phyloP scores from a whole-genome alignment of 495 filamentous ascomycete species.

The Thermothielavioides terrestris region DNA sequence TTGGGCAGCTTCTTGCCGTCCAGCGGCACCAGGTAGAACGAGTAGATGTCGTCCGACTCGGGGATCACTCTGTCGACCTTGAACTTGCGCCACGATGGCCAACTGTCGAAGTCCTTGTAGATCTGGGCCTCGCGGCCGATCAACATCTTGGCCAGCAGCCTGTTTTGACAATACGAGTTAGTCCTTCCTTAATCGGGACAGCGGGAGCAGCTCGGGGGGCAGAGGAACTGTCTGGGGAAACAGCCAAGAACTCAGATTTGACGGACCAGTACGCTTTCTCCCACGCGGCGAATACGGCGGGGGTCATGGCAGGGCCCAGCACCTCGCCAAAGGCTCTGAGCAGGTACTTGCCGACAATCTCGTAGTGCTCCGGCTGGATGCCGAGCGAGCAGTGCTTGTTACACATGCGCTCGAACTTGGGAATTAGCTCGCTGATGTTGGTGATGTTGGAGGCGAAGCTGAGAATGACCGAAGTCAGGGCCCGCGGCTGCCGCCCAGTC shows the following conservation, averaged over 20 bases:
- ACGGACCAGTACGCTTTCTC: slow-evolving; percentile 61
- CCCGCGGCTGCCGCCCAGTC: slow-evolving; percentile 57
- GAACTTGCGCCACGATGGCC: slow-evolving; percentile 61
- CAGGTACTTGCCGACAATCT: slow-evolving; percentile 59
- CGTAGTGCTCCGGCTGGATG: slow-evolving; percentile 60
- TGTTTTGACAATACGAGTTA: no score
- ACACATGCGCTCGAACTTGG: slow-evolving; percentile 61
- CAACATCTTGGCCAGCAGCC: slow-evolving; percentile 60
- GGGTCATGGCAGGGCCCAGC: slow-evolving; percentile 58
- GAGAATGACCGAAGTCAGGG: slow-evolving; percentile 56
- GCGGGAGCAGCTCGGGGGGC: no score
- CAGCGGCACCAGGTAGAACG: slow-evolving; percentile 61
- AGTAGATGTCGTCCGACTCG: slow-evolving; percentile 58
- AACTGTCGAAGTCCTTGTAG: slow-evolving; percentile 47
- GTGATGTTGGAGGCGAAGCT: slow-evolving; percentile 64
- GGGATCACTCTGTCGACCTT: slow-evolving; percentile 51
- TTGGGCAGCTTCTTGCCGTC: slow-evolving; percentile 51
- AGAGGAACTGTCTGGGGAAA: no score
- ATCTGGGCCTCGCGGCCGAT: slow-evolving; percentile 55
- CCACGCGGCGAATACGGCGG: slow-evolving; percentile 57
- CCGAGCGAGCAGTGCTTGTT: slow-evolving; percentile 66
- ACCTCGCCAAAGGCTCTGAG: slow-evolving; percentile 59
- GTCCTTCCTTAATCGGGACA: no score
- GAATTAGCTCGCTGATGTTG: slow-evolving; percentile 53
- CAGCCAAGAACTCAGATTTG: no score